These are phyloP conservation scores for Mycocentrospora acerina DNA, from an alignment of 2,329 filamentous ascomycete genomes.

Conservation along the genomic window DNA sequence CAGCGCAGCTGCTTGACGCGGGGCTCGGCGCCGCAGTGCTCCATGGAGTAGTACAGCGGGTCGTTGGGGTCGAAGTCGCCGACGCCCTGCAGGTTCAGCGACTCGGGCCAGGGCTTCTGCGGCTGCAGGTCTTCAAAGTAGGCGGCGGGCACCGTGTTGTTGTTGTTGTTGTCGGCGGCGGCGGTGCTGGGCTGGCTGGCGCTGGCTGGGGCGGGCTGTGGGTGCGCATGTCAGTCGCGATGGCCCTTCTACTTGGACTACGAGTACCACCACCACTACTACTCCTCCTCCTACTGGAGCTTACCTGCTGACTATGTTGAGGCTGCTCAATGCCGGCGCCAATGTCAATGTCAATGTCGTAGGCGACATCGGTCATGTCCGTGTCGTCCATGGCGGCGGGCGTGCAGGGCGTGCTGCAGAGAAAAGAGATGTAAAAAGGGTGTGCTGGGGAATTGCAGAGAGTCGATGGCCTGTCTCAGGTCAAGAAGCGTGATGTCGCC, in stretches of 20 bases:
- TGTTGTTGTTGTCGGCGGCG: conserved; percentile 9
- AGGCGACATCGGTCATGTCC: conserved; percentile 38
- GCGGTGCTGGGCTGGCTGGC: conserved; percentile 6
- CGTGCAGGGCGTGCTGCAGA: conserved; percentile 6
- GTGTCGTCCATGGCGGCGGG: conserved; percentile 31
- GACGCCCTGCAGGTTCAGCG: conserved; percentile 82
- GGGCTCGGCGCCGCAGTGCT: conserved; percentile 63
- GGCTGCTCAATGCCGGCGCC: conserved; percentile 24
- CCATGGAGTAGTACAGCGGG: conserved; percentile 71
- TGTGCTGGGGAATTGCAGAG: conserved; percentile 16
- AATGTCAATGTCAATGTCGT: conserved; percentile 41
- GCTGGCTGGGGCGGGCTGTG: no score
- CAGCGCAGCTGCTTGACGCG: conserved; percentile 70
- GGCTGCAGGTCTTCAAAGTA: conserved; percentile 36
- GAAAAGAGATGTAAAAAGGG: conserved; percentile 8
- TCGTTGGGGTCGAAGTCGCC: conserved; percentile 79
- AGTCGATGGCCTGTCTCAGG: no score
- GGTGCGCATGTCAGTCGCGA: no score
- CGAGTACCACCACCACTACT: no score
- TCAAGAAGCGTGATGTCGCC: conserved; percentile 1
- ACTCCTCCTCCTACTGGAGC: no score
- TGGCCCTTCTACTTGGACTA: no score
- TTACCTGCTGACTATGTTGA: conserved; percentile 25
- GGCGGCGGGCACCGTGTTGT: conserved; percentile 31
- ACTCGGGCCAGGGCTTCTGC: conserved; percentile 52